These are phyloP conservation scores for Exophiala dermatitidis DNA, from an alignment of 2,329 filamentous ascomycete species.

Conservation along the genomic window DNA sequence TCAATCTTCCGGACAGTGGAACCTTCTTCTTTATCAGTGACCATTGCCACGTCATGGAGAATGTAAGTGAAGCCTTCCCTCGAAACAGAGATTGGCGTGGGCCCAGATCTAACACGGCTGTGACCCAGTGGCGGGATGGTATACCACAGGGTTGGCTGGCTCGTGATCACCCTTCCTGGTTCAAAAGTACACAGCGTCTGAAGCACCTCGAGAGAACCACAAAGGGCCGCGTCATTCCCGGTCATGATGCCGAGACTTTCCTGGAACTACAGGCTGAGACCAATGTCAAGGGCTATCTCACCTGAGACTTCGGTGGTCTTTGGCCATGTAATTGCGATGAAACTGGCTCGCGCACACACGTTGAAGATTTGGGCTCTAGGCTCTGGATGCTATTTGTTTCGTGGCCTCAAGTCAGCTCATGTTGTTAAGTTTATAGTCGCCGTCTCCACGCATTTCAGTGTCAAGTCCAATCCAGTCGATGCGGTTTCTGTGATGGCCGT, in stretches of 20 bases:
- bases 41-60: constrained; percentile 27
- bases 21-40: constrained; percentile 26
- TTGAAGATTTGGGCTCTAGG: too few relatives aligned
- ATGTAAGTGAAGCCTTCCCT: constrained; percentile 21
- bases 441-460: too few relatives aligned
- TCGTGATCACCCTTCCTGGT: constrained; percentile 26
- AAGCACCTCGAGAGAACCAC: constrained; percentile 25
- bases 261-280: too few relatives aligned
- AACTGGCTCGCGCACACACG: too few relatives aligned
- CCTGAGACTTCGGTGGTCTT: too few relatives aligned
- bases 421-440: too few relatives aligned
- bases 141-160: constrained; percentile 27
- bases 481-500: too few relatives aligned
- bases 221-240: constrained; percentile 21
- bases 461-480: too few relatives aligned
- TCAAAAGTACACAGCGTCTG: constrained; percentile 23
- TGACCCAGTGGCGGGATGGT: constrained; percentile 23
- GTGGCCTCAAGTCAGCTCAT: too few relatives aligned
- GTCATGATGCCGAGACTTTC: constrained; percentile 26
- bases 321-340: too few relatives aligned
- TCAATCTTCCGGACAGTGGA: constrained; percentile 25
- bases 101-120: constrained; percentile 2
- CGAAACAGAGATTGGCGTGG: background rate
- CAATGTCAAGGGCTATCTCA: too few relatives aligned
- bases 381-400: too few relatives aligned